phyloP scores from a whole-genome alignment of 2,329 filamentous ascomycete species.

The Cercospora zeae-maydis region DNA sequence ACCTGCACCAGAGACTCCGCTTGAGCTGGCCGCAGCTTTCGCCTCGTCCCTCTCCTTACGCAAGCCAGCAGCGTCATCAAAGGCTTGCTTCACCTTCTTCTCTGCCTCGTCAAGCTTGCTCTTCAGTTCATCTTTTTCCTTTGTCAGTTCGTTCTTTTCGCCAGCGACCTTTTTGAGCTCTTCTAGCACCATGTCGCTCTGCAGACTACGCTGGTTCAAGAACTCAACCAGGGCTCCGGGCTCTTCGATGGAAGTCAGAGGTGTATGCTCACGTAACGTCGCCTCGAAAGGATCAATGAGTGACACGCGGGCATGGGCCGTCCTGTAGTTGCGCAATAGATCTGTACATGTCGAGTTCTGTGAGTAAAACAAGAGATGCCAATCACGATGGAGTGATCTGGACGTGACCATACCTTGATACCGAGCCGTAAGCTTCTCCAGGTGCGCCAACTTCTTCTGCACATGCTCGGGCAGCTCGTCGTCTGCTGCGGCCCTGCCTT shows the following conservation, averaged over 20 bases:
- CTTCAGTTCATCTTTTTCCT: constrained; percentile 74
- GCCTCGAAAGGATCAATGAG: constrained; percentile 93
- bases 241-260: constrained; percentile 81
- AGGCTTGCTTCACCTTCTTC: constrained; percentile 58
- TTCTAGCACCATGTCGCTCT: constrained; percentile 88
- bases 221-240: constrained; percentile 84
- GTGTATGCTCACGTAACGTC: constrained; percentile 85
- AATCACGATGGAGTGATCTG: constrained; percentile 25
- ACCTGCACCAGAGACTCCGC: constrained; percentile 8
- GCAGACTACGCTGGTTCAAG: constrained; percentile 77
- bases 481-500: constrained; percentile 31
- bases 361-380: constrained; percentile 32
- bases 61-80: constrained; percentile 61
- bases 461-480: constrained; percentile 70
- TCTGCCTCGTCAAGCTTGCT: constrained; percentile 69
- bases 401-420: constrained; percentile 65
- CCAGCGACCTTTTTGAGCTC: constrained; percentile 82
- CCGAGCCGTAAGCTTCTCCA: constrained; percentile 85
- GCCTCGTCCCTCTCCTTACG: constrained; percentile 38
- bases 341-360: constrained; percentile 52
- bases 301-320: constrained; percentile 80
- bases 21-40: not conserved
- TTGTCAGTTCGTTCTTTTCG: constrained; percentile 30
- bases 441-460: constrained; percentile 69
- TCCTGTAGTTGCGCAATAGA: constrained; percentile 83